Percentiles rank a stretch among this genome's conserved stretches.
phyloP scores from a whole-genome alignment of 768 basidiomycete species.

The Suillus bovinus region DNA sequence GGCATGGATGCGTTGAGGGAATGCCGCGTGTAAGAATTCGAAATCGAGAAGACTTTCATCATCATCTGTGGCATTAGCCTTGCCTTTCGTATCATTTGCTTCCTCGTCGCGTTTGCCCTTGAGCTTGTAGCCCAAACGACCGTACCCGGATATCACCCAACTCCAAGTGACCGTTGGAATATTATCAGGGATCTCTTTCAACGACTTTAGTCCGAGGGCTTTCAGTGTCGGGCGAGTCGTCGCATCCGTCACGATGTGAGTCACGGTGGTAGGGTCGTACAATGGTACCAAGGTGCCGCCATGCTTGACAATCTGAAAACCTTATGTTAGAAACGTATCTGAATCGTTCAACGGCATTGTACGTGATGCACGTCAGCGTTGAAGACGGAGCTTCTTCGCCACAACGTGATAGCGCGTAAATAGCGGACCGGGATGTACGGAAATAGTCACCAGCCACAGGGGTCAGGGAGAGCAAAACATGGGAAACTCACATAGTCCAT shows the following conservation, averaged over 20 bases:
- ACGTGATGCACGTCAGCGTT: background rate
- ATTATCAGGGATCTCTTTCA: conserved; percentile 60
- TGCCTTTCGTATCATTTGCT: conserved; percentile 16
- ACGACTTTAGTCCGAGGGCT: conserved; percentile 47
- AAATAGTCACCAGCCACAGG: background rate
- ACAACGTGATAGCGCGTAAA: background rate
- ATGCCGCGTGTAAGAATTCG: conserved; percentile 49
- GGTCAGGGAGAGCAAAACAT: conserved; percentile 5
- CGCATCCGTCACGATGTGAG: conserved; percentile 65
- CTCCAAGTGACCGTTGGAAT: conserved; percentile 67
- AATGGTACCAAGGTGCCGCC: conserved; percentile 62
- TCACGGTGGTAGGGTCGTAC: conserved; percentile 57
- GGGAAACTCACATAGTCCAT: conserved; percentile 62
- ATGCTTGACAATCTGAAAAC: conserved; percentile 54
- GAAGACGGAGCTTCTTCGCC: conserved; percentile 2
- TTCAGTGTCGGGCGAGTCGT: conserved; percentile 27
- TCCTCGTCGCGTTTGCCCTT: conserved; percentile 6
- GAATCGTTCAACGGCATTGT: background rate
- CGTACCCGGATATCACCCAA: conserved; percentile 53
- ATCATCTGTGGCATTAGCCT: conserved; percentile 11
- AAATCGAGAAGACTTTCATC: conserved; percentile 30
- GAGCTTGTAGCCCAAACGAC: conserved; percentile 21
- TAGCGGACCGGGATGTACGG: background rate
- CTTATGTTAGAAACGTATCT: background rate
- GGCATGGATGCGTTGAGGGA: conserved; percentile 47